Conservation (phyloP, 148 eudicot species). For the Gaultheria prostrata region DNA sequence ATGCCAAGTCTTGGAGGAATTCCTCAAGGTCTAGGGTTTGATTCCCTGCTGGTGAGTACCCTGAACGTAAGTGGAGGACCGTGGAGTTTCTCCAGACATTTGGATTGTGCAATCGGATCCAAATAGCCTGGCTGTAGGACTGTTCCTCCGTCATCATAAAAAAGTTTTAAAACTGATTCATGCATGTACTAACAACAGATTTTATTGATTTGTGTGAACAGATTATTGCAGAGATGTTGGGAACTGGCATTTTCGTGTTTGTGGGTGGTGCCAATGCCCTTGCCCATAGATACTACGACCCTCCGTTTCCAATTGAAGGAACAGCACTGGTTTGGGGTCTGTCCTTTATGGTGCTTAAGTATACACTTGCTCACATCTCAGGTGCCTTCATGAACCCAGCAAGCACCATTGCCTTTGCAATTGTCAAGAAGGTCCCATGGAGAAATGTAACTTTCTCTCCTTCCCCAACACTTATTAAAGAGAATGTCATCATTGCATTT, state of each 20-base stretch:
- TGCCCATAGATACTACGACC: background rate
- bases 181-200: background rate
- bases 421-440: constrained; percentile 5
- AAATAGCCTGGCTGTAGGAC: too few species aligned
- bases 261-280: background rate
- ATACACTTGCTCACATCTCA: constrained; percentile 44
- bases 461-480: background rate
- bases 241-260: background rate
- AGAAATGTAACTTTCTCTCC: background rate
- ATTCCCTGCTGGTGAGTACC: too few species aligned
- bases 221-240: background rate
- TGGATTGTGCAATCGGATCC: too few species aligned
- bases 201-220: background rate
- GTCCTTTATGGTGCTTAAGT: constrained; percentile 30
- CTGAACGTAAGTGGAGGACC: too few species aligned
- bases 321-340: constrained; percentile 36
- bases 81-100: too few species aligned
- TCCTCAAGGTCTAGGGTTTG: too few species aligned
- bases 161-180: too few species aligned
- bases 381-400: constrained; percentile 52
- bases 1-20: too few species aligned
- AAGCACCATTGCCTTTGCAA: constrained; percentile 41
- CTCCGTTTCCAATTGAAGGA: background rate
- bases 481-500: background rate
- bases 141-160: too few species aligned